phyloP scores from a whole-genome alignment of 1,284 basidiomycete species.

The Ceratobasidium sp. region DNA sequence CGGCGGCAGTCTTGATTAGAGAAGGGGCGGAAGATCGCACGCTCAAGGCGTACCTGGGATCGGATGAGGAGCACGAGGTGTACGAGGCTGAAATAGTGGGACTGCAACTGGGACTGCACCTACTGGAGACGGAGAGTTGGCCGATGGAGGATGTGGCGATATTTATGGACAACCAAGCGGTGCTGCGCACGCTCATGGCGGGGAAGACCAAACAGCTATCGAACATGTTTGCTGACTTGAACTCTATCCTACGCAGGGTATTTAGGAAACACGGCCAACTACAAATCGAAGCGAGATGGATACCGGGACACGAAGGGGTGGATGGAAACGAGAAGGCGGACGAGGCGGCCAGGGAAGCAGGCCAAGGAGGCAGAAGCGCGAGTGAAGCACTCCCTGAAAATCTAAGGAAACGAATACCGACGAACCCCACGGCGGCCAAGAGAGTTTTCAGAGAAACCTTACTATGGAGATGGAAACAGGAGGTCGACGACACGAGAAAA shows the following conservation, averaged over 20 bases:
- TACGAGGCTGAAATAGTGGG: constrained; percentile 39
- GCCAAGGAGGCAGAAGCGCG: background rate
- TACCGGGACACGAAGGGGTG: constrained; percentile 25
- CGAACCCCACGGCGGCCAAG: constrained; percentile 15
- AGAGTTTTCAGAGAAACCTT: background rate
- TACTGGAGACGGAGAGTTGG: constrained; percentile 16
- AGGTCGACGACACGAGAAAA: background rate
- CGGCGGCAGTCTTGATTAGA: constrained; percentile 11
- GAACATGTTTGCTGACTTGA: constrained; percentile 6
- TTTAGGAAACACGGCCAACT: background rate
- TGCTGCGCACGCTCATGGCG: background rate
- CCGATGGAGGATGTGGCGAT: background rate
- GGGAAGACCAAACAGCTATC: background rate
- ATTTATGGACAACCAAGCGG: constrained; percentile 32
- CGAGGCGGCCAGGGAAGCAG: constrained; percentile 19
- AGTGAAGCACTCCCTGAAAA: background rate
- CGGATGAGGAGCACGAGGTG: constrained; percentile 31
- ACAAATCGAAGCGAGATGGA: constrained; percentile 8
- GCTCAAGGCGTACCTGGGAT: constrained; percentile 3
- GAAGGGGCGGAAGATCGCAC: background rate
- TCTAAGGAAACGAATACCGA: background rate
- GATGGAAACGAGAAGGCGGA: constrained; percentile 27
- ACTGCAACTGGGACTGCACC: constrained; percentile 12
- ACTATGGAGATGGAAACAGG: background rate
- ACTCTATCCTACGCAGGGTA: background rate